A percentile compares a stretch with the other conserved stretches of the same genome.
Conservation (phyloP, 2,329 filamentous ascomycete genomes). For the Aspergillus fumigatiaffinis region DNA sequence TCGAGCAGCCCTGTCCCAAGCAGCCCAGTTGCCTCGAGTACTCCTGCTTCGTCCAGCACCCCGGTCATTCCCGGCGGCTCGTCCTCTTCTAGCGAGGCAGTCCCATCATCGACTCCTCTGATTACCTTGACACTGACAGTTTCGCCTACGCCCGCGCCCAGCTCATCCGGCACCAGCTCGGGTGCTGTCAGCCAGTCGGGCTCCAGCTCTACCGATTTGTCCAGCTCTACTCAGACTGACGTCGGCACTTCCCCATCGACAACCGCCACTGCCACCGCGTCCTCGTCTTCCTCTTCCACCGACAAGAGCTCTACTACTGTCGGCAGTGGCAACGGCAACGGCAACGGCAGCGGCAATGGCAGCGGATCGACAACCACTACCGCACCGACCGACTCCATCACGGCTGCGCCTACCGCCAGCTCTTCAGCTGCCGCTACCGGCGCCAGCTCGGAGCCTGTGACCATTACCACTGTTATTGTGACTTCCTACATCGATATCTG, state of each 20-base stretch:
- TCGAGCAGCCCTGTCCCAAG: constrained; percentile 2
- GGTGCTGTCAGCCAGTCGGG: background rate
- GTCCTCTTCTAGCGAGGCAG: background rate
- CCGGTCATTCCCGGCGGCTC: background rate
- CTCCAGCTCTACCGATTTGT: background rate
- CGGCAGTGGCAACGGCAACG: background rate
- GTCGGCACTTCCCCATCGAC: background rate
- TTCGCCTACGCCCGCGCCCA: constrained; percentile 1
- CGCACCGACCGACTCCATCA: constrained; percentile 3
- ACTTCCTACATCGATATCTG: constrained; percentile 42
- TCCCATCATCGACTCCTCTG: background rate
- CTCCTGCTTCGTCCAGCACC: constrained; percentile 2
- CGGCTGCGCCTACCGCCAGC: constrained; percentile 2
- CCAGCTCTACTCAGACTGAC: background rate
- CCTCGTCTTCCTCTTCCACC: background rate
- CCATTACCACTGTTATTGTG: constrained; percentile 34
- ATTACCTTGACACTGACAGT: background rate
- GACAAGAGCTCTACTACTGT: background rate
- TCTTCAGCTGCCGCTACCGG: constrained; percentile 12
- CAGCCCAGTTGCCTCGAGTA: background rate
- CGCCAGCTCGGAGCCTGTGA: constrained; percentile 19
- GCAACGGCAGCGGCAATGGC: constrained; percentile 10
- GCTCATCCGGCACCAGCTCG: background rate
- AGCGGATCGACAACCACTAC: constrained; percentile 6
- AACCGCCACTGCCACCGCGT: background rate